These are phyloP conservation scores for Apiospora phragmitis DNA, from an alignment of 2,329 filamentous ascomycete genomes.

Conservation along the genomic window DNA sequence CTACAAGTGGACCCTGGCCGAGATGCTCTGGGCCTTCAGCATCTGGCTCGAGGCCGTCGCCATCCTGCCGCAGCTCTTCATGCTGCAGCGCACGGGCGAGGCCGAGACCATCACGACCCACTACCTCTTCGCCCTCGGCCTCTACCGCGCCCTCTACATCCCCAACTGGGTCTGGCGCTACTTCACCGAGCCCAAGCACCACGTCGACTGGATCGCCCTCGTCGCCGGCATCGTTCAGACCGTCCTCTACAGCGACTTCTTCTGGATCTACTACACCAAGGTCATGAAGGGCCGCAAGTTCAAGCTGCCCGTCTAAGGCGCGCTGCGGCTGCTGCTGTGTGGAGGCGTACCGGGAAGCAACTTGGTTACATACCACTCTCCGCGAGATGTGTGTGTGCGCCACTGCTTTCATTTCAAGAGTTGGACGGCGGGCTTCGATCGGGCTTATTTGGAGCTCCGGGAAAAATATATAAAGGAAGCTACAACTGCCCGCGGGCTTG, in stretches of 20 bases:
- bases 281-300: slow-evolving; percentile 88
- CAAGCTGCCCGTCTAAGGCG: slow-evolving; percentile 73
- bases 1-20: slow-evolving; percentile 76
- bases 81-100: slow-evolving; percentile 96
- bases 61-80: slow-evolving; percentile 95
- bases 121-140: slow-evolving; percentile 90
- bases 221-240: slow-evolving; percentile 91
- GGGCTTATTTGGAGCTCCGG: not conserved
- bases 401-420: not conserved
- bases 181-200: slow-evolving; percentile 70
- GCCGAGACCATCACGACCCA: slow-evolving; percentile 99
- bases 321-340: not conserved
- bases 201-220: slow-evolving; percentile 81
- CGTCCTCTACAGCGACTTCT: slow-evolving; percentile 96
- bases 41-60: slow-evolving; percentile 98
- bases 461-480: not conserved
- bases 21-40: slow-evolving; percentile 96
- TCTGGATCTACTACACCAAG: slow-evolving; percentile 99
- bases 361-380: not conserved
- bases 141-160: slow-evolving; percentile 93
- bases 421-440: not conserved
- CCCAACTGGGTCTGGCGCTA: slow-evolving; percentile 98
- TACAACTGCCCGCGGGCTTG: not conserved
- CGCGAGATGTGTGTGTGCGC: not conserved
- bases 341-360: not conserved